Percentiles rank a stretch among this genome's conserved stretches.
phyloP scores from a whole-genome alignment of 1,139 yeast genomes.

The Geotrichum candidum region DNA sequence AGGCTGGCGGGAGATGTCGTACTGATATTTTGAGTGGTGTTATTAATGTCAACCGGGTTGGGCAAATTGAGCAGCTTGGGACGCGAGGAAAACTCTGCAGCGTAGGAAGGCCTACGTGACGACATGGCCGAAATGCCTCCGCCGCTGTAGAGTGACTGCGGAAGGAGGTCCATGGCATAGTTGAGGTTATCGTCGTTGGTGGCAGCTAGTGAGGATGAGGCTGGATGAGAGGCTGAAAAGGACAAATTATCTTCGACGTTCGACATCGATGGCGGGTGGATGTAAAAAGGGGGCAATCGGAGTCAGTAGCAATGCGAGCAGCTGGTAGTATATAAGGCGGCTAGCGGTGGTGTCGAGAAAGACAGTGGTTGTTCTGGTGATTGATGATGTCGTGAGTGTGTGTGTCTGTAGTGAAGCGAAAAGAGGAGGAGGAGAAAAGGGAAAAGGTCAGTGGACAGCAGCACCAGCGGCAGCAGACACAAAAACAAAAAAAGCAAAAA shows the following conservation, averaged over 20 bases:
- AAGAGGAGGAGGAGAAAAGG: neutral
- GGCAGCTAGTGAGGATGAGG: neutral
- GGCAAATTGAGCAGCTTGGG: constrained; percentile 21
- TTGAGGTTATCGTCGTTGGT: neutral
- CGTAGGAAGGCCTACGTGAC: constrained; percentile 33
- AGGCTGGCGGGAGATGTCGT: constrained; percentile 4
- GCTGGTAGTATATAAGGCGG: neutral
- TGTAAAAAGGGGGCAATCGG: neutral
- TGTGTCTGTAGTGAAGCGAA: neutral
- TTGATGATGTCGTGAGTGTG: neutral
- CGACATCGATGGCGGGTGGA: neutral
- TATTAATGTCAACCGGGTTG: neutral
- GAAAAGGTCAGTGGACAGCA: neutral
- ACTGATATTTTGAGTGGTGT: neutral
- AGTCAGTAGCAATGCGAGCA: neutral
- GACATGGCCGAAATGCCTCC: constrained; percentile 24
- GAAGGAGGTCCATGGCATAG: constrained; percentile 15
- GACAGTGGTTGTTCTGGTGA: neutral
- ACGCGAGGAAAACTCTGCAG: constrained; percentile 34
- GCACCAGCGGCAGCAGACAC: neutral
- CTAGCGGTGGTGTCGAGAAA: neutral
- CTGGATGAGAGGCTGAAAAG: neutral
- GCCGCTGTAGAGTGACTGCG: constrained; percentile 21
- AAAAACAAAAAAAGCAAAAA: neutral
- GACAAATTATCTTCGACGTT: neutral